Percentiles rank a stretch among this genome's conserved stretches.
Conservation (phyloP, 345 rosid genomes). For the Hypericum androsaemum region DNA sequence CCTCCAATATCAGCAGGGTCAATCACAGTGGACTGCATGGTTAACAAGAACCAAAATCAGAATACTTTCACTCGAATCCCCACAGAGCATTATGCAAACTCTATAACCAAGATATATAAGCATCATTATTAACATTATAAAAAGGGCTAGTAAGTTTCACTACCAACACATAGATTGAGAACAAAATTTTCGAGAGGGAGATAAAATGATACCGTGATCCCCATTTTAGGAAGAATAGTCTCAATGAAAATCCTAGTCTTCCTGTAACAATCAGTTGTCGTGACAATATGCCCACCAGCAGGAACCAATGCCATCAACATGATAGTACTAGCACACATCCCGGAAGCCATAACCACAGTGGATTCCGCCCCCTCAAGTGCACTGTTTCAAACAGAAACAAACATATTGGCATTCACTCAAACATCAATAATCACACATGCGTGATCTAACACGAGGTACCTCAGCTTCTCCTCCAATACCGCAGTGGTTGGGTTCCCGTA, state of each 20-base stretch:
- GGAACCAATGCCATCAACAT: constrained; percentile 93
- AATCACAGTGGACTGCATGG: constrained; percentile 77
- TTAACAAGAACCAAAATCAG: constrained; percentile 1
- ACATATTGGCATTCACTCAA: background rate
- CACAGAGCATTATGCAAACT: background rate
- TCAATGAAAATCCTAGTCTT: constrained; percentile 95
- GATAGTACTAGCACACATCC: constrained; percentile 95
- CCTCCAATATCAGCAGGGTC: constrained; percentile 87
- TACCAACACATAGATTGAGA: no score
- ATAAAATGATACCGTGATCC: constrained; percentile 49
- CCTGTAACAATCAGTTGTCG: constrained; percentile 92
- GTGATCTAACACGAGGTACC: constrained; percentile 25
- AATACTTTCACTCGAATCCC: no score
- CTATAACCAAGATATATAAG: no score
- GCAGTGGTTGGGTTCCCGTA: constrained; percentile 96
- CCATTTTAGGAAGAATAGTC: constrained; percentile 83
- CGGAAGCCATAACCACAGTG: constrained; percentile 89
- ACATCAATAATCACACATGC: background rate
- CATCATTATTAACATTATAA: no score
- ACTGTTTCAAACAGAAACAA: constrained; percentile 28
- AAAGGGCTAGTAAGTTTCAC: background rate
- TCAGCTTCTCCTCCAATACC: constrained; percentile 75
- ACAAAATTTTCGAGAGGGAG: no score
- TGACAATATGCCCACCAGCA: constrained; percentile 89
- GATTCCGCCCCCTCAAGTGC: constrained; percentile 97